Evolutionary conservation across 2,329 filamentous ascomycete species (phyloP).

Genomic region (Ascocoryne sarcoides): DNA sequence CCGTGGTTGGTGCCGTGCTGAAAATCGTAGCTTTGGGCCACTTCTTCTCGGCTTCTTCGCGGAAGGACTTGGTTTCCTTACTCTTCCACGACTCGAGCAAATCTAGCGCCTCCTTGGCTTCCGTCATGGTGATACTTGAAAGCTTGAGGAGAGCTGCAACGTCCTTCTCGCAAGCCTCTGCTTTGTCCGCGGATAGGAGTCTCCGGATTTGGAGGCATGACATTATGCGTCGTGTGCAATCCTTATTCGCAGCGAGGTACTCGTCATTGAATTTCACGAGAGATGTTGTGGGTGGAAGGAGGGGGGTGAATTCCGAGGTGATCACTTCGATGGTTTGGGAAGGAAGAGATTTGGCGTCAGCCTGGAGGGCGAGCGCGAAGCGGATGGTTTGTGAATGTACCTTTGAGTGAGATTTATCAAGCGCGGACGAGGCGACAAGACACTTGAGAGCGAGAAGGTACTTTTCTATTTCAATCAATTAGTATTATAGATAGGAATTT

Average conservation of each 20-base stretch:
- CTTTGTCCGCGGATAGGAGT: conserved; percentile 47
- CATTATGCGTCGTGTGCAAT: conserved; percentile 53
- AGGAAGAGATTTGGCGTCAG: conserved; percentile 49
- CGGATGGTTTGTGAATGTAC: conserved; percentile 67
- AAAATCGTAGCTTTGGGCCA: conserved; percentile 33
- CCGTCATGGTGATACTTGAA: conserved; percentile 41
- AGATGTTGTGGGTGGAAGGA: conserved; percentile 47
- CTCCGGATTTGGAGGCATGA: conserved; percentile 52
- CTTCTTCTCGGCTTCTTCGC: conserved; percentile 38
- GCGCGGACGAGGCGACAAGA: conserved; percentile 60
- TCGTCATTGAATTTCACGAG: conserved; percentile 57
- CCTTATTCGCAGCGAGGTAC: conserved; percentile 53
- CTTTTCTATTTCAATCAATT: conserved; percentile 52
- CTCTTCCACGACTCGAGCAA: conserved; percentile 43
- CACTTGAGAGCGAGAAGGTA: conserved; percentile 81
- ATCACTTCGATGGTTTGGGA: conserved; percentile 61
- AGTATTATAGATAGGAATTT: conserved; percentile 13
- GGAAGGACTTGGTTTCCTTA: conserved; percentile 39
- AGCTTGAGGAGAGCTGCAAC: conserved; percentile 50
- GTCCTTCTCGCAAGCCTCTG: conserved; percentile 49
- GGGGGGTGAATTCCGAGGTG: conserved; percentile 55
- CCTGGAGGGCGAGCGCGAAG: conserved; percentile 55
- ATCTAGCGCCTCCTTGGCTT: conserved; percentile 46
- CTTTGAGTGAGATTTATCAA: conserved; percentile 61
- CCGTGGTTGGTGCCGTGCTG: too few species aligned